These are phyloP conservation scores for Calonectria ilicicola DNA, from an alignment of 2,329 filamentous ascomycete genomes.

Conservation along the genomic window DNA sequence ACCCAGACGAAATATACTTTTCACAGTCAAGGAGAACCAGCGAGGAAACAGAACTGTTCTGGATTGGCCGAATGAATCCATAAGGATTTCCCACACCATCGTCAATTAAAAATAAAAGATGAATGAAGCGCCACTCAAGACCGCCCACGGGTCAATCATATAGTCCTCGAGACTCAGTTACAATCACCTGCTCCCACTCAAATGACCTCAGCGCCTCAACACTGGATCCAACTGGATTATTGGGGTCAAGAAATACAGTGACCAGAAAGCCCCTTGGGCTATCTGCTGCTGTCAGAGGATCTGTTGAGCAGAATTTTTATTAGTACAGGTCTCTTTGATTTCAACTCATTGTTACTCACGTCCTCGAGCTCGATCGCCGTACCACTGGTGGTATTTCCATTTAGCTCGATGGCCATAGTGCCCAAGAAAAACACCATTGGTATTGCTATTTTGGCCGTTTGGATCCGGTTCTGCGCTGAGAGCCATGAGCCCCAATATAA, in stretches of 20 bases:
- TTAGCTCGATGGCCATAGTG: slow-evolving; percentile 10
- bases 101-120: too few relatives aligned
- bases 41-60: neutral
- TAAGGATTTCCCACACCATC: neutral
- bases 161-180: slow-evolving; percentile 15
- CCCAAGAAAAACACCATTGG: slow-evolving; percentile 40
- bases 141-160: too few relatives aligned
- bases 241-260: slow-evolving; percentile 47
- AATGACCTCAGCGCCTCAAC: slow-evolving; percentile 36
- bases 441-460: slow-evolving; percentile 4
- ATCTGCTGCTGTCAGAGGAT: slow-evolving; percentile 39
- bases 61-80: neutral
- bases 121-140: too few relatives aligned
- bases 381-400: slow-evolving; percentile 45
- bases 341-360: slow-evolving; percentile 38
- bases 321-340: neutral
- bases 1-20: neutral
- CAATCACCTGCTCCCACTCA: slow-evolving; percentile 41
- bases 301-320: slow-evolving; percentile 16
- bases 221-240: slow-evolving; percentile 45
- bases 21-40: neutral
- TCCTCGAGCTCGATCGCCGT: slow-evolving; percentile 31
- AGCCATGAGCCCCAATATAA: slow-evolving; percentile 55
- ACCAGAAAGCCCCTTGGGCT: slow-evolving; percentile 49
- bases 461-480: slow-evolving; percentile 35